Percentiles rank a stretch among this genome's conserved stretches.
Evolutionary conservation across 495 filamentous ascomycete species (phyloP).

Genomic region (Talaromyces nanjingensis): DNA sequence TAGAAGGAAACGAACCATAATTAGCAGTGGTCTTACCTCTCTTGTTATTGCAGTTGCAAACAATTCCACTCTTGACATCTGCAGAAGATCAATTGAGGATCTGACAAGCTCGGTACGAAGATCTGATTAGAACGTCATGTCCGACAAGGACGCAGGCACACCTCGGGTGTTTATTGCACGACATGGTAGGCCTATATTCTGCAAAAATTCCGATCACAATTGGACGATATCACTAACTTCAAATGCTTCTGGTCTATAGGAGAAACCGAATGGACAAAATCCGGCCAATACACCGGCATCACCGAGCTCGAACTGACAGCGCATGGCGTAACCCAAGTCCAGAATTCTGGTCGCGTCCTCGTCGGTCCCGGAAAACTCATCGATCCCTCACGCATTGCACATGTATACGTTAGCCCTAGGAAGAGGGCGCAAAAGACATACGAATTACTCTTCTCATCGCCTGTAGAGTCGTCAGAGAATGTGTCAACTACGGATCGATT

Average conservation of each 20-base stretch:
- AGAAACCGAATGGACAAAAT: slow-evolving; percentile 86
- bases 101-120: background rate
- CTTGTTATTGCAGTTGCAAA: too few relatives aligned
- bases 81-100: background rate
- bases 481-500: slow-evolving; percentile 60
- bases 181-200: slow-evolving; percentile 32
- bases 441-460: slow-evolving; percentile 54
- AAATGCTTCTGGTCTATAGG: slow-evolving; percentile 21
- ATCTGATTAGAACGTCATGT: slow-evolving; percentile 15
- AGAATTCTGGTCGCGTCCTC: slow-evolving; percentile 59
- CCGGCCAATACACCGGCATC: slow-evolving; percentile 73
- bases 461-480: slow-evolving; percentile 12
- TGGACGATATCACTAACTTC: background rate
- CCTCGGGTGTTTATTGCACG: slow-evolving; percentile 34
- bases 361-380: slow-evolving; percentile 72
- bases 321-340: slow-evolving; percentile 65
- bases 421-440: slow-evolving; percentile 69
- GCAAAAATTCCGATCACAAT: background rate
- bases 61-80: too few relatives aligned
- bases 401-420: slow-evolving; percentile 76
- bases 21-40: background rate
- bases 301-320: slow-evolving; percentile 77
- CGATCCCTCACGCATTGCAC: slow-evolving; percentile 63
- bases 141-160: slow-evolving; percentile 39
- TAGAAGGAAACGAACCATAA: background rate